These are phyloP conservation scores for Rhytidhysteron rufulum DNA, from an alignment of 2,329 filamentous ascomycete genomes.

Conservation along the genomic window DNA sequence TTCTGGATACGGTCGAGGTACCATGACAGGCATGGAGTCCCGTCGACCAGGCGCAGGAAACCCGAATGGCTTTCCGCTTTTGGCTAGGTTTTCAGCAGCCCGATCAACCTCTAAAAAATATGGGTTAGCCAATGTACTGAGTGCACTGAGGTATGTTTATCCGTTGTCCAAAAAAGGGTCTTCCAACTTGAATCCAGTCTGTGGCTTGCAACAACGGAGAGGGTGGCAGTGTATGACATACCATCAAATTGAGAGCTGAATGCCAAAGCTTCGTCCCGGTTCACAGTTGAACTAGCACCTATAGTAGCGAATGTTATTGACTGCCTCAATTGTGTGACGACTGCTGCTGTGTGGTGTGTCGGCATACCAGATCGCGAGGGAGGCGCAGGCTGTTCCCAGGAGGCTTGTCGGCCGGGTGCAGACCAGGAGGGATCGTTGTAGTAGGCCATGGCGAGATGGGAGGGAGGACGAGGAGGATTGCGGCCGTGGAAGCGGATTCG, in stretches of 20 bases:
- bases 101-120: conserved; percentile 77
- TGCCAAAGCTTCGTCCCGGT: conserved; percentile 66
- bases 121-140: neutral
- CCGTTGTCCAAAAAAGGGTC: neutral
- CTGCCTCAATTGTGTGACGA: conserved; percentile 1
- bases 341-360: conserved; percentile 7
- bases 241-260: conserved; percentile 88
- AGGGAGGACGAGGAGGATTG: conserved; percentile 7
- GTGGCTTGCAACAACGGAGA: neutral
- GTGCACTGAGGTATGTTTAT: neutral
- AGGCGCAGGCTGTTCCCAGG: conserved; percentile 70
- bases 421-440: conserved; percentile 65
- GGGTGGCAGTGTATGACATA: conserved; percentile 48
- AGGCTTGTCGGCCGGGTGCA: conserved; percentile 59
- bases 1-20: conserved; percentile 54
- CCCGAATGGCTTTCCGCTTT: conserved; percentile 89
- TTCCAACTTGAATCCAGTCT: neutral
- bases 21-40: conserved; percentile 70
- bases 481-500: conserved; percentile 5
- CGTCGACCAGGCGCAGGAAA: conserved; percentile 57
- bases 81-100: conserved; percentile 90
- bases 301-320: conserved; percentile 33
- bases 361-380: conserved; percentile 67
- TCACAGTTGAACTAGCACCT: conserved; percentile 70
- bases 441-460: conserved; percentile 55